Conservation (phyloP, 1,284 basidiomycete genomes). For the Cutaneotrichosporon cutaneum region DNA sequence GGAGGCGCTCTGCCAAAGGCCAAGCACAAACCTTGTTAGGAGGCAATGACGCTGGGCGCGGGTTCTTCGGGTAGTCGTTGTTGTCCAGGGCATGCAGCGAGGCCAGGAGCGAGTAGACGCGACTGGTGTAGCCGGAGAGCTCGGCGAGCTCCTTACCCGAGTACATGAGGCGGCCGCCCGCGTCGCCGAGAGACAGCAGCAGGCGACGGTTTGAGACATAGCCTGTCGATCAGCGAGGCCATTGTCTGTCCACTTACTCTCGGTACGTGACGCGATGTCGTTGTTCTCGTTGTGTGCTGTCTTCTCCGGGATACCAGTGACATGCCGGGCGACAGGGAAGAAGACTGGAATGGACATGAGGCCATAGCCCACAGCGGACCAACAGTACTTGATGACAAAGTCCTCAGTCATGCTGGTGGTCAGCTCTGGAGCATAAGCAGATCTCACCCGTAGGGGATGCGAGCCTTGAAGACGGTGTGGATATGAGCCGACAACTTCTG, state of each 20-base stretch:
- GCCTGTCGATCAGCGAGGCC: conserved; percentile 55
- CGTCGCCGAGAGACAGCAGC: conserved; percentile 88
- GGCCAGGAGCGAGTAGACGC: conserved; percentile 83
- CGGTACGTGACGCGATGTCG: conserved; percentile 61
- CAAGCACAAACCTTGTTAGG: conserved; percentile 31
- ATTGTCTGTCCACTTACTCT: conserved; percentile 56
- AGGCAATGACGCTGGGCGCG: conserved; percentile 34
- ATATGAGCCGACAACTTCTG: conserved; percentile 79
- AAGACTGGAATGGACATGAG: conserved; percentile 85
- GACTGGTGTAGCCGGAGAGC: conserved; percentile 84
- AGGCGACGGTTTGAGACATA: conserved; percentile 95
- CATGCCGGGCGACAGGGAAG: conserved; percentile 52
- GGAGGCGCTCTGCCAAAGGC: conserved; percentile 29
- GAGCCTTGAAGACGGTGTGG: conserved; percentile 71
- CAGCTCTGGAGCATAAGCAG: conserved; percentile 50
- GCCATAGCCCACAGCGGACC: conserved; percentile 85
- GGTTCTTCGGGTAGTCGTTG: conserved; percentile 44
- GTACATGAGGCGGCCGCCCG: conserved; percentile 75
- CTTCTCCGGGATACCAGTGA: neutral
- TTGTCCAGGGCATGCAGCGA: conserved; percentile 71
- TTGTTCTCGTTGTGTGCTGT: conserved; percentile 19
- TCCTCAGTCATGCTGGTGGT: conserved; percentile 80
- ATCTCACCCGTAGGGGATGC: conserved; percentile 44
- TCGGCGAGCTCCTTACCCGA: conserved; percentile 74
- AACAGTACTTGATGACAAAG: conserved; percentile 89